Base-by-base conservation (phyloP, 805 yeast genomes). In the Pichia scutulata region DNA sequence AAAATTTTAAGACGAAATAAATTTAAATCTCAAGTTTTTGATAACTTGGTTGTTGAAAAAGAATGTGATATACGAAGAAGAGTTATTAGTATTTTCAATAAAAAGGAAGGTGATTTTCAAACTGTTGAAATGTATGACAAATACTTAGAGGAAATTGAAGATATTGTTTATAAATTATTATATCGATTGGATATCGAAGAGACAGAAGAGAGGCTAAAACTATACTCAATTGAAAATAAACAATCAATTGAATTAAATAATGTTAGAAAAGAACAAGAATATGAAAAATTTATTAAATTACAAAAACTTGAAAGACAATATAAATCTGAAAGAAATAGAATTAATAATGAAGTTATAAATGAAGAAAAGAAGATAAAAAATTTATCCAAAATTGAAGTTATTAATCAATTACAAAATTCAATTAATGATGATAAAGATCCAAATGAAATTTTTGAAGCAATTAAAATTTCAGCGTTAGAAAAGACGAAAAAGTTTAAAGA, bases 1-100 rank as follows among this genome's bases (percentile, higher is more conserved):
- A 88, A 85, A 71, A 87, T 84, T 12, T 71, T 93, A 54, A 74
- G 99, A 57, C 87, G 86, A 74, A 88, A 88, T 68, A 81, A 81
- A 69, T 93, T 93, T 73, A 95, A 93, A 70, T 77, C 87, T 39
- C 99, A 93, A 69, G 77, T 89, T 2, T 93, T 93, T 63, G 97
- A 92, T 57, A 97, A 93, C 67, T 78, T 93, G 39, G 73, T 67
- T 8, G 95, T 93, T 3, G 99, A 93, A 66, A 78, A 85, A 54
- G 99, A 93, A 63, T 89, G 95, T 39, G 98, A 93, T 66, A 80
- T 90, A 19, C 76, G 99, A 47, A 84, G 82, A 59, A 73, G 92
- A 50, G 89, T 93, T 12, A 73, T 77, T 57, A 74, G 75, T 49
- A 83, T 90, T 9, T 90, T 84, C 69, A 93, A 93, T 67, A 86